Evolutionary conservation across 352 stramenopile genomes (phyloP).

Genomic region (Globisporangium nagaii): DNA sequence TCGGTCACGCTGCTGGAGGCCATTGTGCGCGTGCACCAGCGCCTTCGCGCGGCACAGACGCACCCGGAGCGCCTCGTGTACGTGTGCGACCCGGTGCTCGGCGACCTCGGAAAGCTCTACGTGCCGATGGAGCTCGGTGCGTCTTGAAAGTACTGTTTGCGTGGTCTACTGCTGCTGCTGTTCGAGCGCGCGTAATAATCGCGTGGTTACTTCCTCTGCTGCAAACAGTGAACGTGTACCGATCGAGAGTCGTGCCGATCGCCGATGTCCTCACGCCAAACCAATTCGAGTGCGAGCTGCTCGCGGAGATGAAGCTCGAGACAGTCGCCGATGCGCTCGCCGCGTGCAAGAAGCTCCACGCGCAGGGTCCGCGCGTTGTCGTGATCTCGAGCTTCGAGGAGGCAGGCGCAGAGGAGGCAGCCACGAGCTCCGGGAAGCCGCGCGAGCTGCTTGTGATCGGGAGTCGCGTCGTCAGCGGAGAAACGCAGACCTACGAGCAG

Average conservation of each 20-base stretch:
- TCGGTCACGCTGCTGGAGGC: slow-evolving; percentile 62
- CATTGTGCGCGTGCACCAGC: slow-evolving; percentile 62
- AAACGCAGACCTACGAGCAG: slow-evolving; percentile 42
- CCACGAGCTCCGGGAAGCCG: slow-evolving; percentile 13
- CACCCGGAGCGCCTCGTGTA: slow-evolving; percentile 53
- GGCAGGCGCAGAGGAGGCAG: slow-evolving; percentile 25
- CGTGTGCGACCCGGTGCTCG: slow-evolving; percentile 82
- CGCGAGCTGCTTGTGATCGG: slow-evolving; percentile 67
- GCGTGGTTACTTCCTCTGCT: too few species aligned
- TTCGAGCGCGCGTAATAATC: too few species aligned
- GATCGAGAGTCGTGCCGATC: slow-evolving; percentile 70
- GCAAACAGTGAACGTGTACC: slow-evolving; percentile 80
- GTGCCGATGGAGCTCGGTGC: slow-evolving; percentile 71
- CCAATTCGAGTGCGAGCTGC: slow-evolving; percentile 81
- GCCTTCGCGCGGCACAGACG: slow-evolving; percentile 43
- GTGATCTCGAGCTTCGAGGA: slow-evolving; percentile 84
- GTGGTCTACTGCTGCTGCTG: neutral
- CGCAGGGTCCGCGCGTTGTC: slow-evolving; percentile 61
- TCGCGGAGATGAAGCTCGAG: slow-evolving; percentile 63
- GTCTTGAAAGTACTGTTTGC: too few species aligned
- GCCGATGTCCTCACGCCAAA: slow-evolving; percentile 82
- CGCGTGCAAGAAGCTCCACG: slow-evolving; percentile 76
- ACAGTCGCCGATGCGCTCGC: slow-evolving; percentile 57
- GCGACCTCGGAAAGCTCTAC: slow-evolving; percentile 78
- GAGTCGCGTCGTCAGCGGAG: slow-evolving; percentile 30